Percentiles rank a stretch among this genome's conserved stretches.
These are phyloP conservation scores for Paecilomyces niveus DNA, from an alignment of 2,329 filamentous ascomycete genomes.

Conservation along the genomic window DNA sequence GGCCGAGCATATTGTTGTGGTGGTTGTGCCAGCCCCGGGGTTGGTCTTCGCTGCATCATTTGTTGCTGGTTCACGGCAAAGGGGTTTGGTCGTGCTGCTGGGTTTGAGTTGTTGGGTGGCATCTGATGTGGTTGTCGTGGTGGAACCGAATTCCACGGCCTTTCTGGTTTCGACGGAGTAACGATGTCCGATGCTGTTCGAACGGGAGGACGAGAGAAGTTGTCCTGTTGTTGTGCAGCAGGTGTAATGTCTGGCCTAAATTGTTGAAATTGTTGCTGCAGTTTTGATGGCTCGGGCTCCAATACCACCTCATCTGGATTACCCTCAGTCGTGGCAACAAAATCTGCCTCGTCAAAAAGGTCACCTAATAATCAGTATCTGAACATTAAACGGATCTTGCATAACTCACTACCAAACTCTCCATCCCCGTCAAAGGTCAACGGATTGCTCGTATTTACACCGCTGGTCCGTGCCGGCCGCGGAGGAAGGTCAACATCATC, in stretches of 20 bases:
- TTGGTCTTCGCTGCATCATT: not conserved
- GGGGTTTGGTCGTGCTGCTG: slow-evolving; percentile 13
- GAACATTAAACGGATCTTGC: not conserved
- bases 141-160: slow-evolving; percentile 15
- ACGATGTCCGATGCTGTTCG: slow-evolving; percentile 18
- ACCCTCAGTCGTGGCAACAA: slow-evolving; percentile 60
- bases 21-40: not conserved
- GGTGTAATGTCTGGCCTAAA: slow-evolving; percentile 16
- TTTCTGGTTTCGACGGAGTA: slow-evolving; percentile 34
- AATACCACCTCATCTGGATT: slow-evolving; percentile 72
- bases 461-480: slow-evolving; percentile 13
- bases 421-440: slow-evolving; percentile 31
- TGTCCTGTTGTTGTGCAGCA: slow-evolving; percentile 11
- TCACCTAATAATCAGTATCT: slow-evolving; percentile 26
- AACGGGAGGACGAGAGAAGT: slow-evolving; percentile 10
- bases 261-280: slow-evolving; percentile 22
- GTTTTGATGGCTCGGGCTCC: slow-evolving; percentile 24
- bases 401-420: slow-evolving; percentile 35
- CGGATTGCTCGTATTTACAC: slow-evolving; percentile 21
- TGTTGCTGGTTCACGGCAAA: slow-evolving; percentile 5
- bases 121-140: slow-evolving; percentile 14
- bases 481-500: slow-evolving; percentile 44
- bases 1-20: not conserved
- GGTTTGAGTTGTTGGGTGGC: slow-evolving; percentile 9
- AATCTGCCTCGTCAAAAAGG: slow-evolving; percentile 72